Evolutionary conservation across 1,284 basidiomycete genomes (phyloP).

Genomic region (Tylopilus sp.): DNA sequence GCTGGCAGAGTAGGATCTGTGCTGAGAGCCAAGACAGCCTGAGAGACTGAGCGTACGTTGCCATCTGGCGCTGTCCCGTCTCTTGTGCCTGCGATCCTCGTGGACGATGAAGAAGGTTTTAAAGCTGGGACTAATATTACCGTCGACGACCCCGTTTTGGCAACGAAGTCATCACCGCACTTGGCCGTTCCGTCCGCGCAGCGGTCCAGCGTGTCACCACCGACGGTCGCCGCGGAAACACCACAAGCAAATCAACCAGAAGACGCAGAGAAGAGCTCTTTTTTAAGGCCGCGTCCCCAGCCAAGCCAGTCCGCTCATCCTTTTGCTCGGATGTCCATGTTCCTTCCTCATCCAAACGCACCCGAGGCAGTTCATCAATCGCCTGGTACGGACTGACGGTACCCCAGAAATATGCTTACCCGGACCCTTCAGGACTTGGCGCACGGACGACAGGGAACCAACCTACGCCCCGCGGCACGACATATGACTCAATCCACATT

Average conservation of each 20-base stretch:
- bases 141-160: conserved; percentile 12
- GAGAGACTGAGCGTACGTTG: conserved; percentile 43
- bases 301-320: conserved; percentile 35
- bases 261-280: conserved; percentile 28
- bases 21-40: conserved; percentile 48
- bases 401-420: conserved; percentile 27
- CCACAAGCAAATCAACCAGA: conserved; percentile 7
- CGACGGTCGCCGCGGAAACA: conserved; percentile 18
- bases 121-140: conserved; percentile 15
- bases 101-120: conserved; percentile 34
- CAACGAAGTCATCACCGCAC: conserved; percentile 23
- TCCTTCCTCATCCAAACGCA: conserved; percentile 80
- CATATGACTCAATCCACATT: conserved; percentile 38
- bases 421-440: conserved; percentile 12
- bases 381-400: conserved; percentile 62
- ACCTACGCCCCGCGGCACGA: conserved; percentile 35
- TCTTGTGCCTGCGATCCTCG: conserved; percentile 30
- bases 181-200: conserved; percentile 12
- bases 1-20: conserved; percentile 46
- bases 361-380: conserved; percentile 59
- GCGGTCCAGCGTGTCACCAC: conserved; percentile 5
- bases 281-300: conserved; percentile 39
- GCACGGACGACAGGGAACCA: neutral
- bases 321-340: conserved; percentile 60
- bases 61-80: neutral